phyloP scores from a whole-genome alignment of 2,329 filamentous ascomycete species.

The Thielaviopsis populi region DNA sequence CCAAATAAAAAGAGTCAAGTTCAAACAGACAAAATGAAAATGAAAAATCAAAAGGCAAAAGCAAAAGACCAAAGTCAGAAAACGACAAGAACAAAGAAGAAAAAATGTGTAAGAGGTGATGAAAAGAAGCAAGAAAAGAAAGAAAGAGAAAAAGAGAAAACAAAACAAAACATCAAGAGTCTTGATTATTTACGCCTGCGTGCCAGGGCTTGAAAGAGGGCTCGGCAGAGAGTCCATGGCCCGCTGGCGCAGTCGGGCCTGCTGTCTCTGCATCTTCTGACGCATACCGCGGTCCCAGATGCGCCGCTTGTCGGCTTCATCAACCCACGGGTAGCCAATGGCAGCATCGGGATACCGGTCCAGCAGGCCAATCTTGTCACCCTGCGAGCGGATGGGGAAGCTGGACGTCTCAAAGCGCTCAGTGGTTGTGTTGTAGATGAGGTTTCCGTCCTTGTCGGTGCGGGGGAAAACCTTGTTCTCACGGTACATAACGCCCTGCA shows the following conservation, averaged over 20 bases:
- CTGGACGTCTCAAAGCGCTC: constrained; percentile 18
- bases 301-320: constrained; percentile 25
- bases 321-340: constrained; percentile 32
- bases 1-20: not conserved
- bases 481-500: constrained; percentile 32
- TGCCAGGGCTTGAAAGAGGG: constrained; percentile 4
- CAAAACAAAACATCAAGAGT: not conserved
- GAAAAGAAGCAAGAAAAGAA: not conserved
- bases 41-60: too few species aligned
- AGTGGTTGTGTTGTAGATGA: constrained; percentile 28
- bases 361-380: constrained; percentile 22
- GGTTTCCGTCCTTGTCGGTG: constrained; percentile 28
- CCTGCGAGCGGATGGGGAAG: constrained; percentile 20
- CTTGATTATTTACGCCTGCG: not conserved
- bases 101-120: not conserved
- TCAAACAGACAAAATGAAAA: not conserved
- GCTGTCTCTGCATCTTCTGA: constrained; percentile 13
- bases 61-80: not conserved
- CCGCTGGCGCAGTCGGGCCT: constrained; percentile 5
- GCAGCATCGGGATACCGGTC: constrained; percentile 34
- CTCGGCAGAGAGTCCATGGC: constrained; percentile 12
- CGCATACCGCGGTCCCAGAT: constrained; percentile 26
- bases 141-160: not conserved
- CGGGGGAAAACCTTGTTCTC: constrained; percentile 30
- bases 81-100: not conserved